These are phyloP conservation scores for Diaporthe sp. DNA, from an alignment of 2,329 filamentous ascomycete genomes.

Conservation along the genomic window DNA sequence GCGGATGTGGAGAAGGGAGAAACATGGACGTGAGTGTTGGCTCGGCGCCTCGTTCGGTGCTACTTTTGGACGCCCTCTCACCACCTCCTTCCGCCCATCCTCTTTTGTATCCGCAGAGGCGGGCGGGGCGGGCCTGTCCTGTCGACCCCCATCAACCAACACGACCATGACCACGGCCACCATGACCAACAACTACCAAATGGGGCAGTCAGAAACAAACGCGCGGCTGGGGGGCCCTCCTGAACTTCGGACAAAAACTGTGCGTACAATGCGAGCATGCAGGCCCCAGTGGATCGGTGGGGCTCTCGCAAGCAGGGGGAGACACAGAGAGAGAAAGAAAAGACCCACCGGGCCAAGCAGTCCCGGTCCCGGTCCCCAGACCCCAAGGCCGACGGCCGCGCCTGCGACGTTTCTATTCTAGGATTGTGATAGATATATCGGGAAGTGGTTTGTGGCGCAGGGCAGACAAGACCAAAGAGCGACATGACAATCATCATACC, in stretches of 20 bases:
- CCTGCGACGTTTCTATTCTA: conserved; percentile 10
- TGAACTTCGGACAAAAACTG: neutral
- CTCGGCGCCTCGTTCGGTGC: conserved; percentile 14
- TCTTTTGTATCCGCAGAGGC: neutral
- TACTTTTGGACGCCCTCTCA: conserved; percentile 4
- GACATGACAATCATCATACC: conserved; percentile 14
- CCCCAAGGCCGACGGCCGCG: neutral
- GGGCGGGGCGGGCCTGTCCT: neutral
- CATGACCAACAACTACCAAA: neutral
- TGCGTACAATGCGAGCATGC: neutral
- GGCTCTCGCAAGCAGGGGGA: neutral
- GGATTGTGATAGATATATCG: conserved; percentile 6
- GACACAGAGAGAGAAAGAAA: neutral
- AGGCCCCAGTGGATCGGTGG: neutral
- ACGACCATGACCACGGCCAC: neutral
- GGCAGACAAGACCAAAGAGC: neutral
- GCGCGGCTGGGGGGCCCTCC: conserved; percentile 12
- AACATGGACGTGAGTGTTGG: neutral
- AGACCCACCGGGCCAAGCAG: conserved; percentile 18
- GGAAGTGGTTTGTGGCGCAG: conserved; percentile 14
- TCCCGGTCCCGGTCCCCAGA: neutral
- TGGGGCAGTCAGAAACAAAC: conserved; percentile 4
- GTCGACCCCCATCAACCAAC: neutral
- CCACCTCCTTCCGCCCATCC: neutral
- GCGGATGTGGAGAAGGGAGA: conserved; percentile 1